These are phyloP conservation scores for Lunularia cruciata DNA, from an alignment of 225 moss, liverwort and hornwort species.

Conservation along the genomic window DNA sequence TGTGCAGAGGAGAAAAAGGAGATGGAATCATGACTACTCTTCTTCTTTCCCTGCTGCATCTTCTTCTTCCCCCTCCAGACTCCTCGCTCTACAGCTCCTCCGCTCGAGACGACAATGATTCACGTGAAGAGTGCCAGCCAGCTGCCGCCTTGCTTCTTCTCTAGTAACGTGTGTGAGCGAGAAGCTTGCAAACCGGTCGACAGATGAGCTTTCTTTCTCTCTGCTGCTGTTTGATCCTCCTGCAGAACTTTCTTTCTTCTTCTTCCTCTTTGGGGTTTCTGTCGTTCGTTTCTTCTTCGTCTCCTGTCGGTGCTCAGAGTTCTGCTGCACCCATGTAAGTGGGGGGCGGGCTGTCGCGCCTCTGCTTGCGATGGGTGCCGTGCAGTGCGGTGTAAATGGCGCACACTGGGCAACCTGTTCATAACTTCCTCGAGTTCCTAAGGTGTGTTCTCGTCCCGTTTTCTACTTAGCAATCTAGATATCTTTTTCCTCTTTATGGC, in stretches of 20 bases:
- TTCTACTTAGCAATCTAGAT: neutral
- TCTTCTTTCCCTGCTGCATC: no score
- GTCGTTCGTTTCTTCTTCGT: neutral
- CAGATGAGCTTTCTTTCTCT: neutral
- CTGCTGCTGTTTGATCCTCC: neutral
- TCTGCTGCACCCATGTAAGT: neutral
- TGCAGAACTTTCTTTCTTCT: neutral
- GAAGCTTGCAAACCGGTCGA: neutral
- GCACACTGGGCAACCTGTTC: neutral
- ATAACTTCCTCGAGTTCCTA: neutral
- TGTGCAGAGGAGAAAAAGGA: neutral
- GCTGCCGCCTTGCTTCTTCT: neutral
- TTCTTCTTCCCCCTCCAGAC: neutral
- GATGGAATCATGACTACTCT: neutral
- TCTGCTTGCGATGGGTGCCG: neutral
- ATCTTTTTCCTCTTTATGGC: neutral
- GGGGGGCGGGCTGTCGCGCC: neutral
- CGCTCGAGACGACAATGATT: neutral
- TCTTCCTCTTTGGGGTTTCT: neutral
- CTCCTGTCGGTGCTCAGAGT: neutral
- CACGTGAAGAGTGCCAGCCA: neutral
- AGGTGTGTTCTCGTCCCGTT: neutral
- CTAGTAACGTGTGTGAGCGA: neutral
- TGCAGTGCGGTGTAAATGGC: neutral
- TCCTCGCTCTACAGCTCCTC: neutral